phyloP scores from a whole-genome alignment of 257 asterid genomes.

The Solanum appendiculatum region DNA sequence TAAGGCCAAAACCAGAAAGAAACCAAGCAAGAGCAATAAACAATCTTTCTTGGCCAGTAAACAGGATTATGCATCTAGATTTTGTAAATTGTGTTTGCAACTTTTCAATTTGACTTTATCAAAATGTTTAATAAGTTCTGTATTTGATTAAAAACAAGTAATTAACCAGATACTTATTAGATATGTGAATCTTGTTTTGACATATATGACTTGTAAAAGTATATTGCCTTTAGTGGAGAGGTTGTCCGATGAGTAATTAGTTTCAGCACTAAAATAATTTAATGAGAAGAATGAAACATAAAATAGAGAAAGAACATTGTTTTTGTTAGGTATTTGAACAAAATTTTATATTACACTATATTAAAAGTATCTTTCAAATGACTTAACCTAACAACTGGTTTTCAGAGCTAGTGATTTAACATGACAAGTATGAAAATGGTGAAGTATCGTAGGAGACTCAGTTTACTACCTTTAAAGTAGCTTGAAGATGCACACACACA shows the following conservation, averaged over 20 bases:
- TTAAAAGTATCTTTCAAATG: background rate
- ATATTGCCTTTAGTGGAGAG: background rate
- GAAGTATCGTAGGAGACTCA: background rate
- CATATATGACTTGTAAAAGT: background rate
- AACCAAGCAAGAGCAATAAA: background rate
- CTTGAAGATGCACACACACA: background rate
- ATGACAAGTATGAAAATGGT: background rate
- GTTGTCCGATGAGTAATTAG: background rate
- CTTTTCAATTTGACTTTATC: background rate
- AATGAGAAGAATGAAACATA: background rate
- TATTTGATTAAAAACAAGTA: background rate
- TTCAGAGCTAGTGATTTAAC: background rate
- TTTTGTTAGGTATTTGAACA: background rate
- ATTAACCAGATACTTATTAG: background rate
- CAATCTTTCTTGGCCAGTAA: background rate
- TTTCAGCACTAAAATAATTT: background rate
- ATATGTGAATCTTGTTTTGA: background rate
- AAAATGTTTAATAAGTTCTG: background rate
- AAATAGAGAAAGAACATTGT: background rate
- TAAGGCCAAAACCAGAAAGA: background rate
- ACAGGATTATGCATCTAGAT: background rate
- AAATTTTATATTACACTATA: background rate
- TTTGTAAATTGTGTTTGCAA: background rate
- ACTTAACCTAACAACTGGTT: fast-evolving
- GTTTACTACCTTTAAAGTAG: background rate